Conservation (phyloP, 2,329 filamentous ascomycete species). For the Westerdykella ornata region DNA sequence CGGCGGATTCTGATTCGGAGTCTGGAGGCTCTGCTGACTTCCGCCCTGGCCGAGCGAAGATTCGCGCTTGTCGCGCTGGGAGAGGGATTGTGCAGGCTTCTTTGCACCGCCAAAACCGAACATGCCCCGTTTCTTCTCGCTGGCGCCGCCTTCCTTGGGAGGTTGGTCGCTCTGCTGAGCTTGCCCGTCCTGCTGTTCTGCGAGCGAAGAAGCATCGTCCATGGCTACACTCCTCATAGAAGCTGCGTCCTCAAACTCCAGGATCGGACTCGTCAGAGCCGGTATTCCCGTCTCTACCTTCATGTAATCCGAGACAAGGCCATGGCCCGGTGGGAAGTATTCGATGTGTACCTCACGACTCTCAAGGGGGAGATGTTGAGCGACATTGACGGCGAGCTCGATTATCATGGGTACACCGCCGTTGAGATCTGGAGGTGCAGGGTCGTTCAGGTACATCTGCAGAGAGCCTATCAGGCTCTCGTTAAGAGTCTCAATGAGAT, state of each 20-base stretch:
- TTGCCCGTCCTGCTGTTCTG: constrained; percentile 30
- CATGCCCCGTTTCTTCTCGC: constrained; percentile 38
- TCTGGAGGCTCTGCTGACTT: constrained; percentile 29
- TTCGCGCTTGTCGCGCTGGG: constrained; percentile 36
- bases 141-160: constrained; percentile 10
- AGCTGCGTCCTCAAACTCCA: constrained; percentile 37
- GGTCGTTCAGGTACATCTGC: constrained; percentile 66
- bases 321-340: constrained; percentile 72
- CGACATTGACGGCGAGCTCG: constrained; percentile 79
- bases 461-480: constrained; percentile 64
- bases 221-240: constrained; percentile 28
- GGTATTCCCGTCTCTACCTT: constrained; percentile 63
- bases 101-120: constrained; percentile 40
- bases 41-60: constrained; percentile 34
- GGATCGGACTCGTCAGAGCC: constrained; percentile 40
- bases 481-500: constrained; percentile 53
- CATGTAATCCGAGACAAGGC: constrained; percentile 68
- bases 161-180: constrained; percentile 8
- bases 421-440: constrained; percentile 73
- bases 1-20: constrained; percentile 23
- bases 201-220: constrained; percentile 24
- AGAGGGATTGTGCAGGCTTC: constrained; percentile 25
- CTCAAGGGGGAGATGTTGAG: constrained; percentile 79
- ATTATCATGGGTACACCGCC: constrained; percentile 88
- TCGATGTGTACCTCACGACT: constrained; percentile 83